Evolutionary conservation across 1,284 basidiomycete species (phyloP), one percentile per base, ranked within the genome.

Genomic region (Pseudozyma tsukubaensis): DNA sequence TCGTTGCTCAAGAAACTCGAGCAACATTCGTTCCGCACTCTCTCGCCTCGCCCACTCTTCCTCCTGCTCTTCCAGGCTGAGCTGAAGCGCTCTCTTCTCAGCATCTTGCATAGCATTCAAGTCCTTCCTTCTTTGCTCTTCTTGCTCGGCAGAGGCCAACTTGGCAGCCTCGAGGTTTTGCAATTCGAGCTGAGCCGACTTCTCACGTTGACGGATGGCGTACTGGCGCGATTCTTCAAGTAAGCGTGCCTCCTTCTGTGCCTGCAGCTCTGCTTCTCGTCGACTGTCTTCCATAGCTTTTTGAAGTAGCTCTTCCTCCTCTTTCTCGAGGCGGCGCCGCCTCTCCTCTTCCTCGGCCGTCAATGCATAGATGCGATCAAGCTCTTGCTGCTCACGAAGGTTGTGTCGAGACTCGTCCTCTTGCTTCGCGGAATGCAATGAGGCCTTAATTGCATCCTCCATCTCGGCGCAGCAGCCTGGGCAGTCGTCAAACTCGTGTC

Each of bases 1-100:
- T 29, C 45, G 53, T 13, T 55, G 52, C 1, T 64, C 58, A 1
- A 73, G 49, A 21, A 74, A 74, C 51, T 69, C 71, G 39, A 66
- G 55, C 13, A 76, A 34, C 2, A 67, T 61, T 10, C 60, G 50
- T 24, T 72, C 64, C 5, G 70, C 73, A 53, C 69, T 72, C 36
- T 76, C 73, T 12, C 73, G 58, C 10, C 73, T 55, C 7, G 37
- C 55, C 73, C 73, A 76, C 44, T 76, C 73, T 39, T 72, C 67
- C n/a, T 76, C 69, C 39, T 76, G 73, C 52, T 76, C 69, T 35
- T 45, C 55, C 45, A 67, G 35, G 49, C 73, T 76, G 37, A 72
- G 56, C 16, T 72, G 50, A 10, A 76, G 56, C 35, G 70, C 73
- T 56, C 49, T 59, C 47, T 58, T 32, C n/a, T 76, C 73, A 11